Conservation (phyloP, 768 basidiomycete genomes). For the Boletus reticulatus region DNA sequence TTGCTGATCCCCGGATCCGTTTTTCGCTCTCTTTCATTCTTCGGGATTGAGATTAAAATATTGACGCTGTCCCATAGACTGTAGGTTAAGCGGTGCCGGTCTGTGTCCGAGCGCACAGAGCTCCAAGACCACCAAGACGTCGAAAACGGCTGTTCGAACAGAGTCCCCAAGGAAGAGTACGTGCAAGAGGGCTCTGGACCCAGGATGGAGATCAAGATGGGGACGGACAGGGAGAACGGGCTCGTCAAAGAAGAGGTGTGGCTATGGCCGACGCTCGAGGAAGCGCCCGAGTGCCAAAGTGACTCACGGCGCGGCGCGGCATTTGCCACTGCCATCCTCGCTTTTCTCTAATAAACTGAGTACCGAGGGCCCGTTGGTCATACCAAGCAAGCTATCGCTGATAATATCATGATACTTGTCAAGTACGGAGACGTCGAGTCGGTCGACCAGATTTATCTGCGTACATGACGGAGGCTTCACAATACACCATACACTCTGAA, state of each 20-base stretch:
- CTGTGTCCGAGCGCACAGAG: slow-evolving; percentile 67
- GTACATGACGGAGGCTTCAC: too few species aligned
- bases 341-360: too few species aligned
- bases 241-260: neutral
- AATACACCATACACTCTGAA: too few species aligned
- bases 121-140: slow-evolving; percentile 19
- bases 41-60: neutral
- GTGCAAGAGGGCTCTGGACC: slow-evolving; percentile 27
- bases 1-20: neutral
- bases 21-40: neutral
- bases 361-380: too few species aligned
- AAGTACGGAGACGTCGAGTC: too few species aligned
- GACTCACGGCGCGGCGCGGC: too few species aligned
- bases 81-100: slow-evolving; percentile 50
- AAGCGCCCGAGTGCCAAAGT: too few species aligned
- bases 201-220: slow-evolving; percentile 39
- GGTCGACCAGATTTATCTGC: too few species aligned
- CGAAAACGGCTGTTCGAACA: slow-evolving; percentile 9
- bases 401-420: too few species aligned
- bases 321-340: too few species aligned
- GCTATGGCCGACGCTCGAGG: too few species aligned
- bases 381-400: too few species aligned
- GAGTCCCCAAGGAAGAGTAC: neutral
- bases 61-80: slow-evolving; percentile 40
- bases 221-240: slow-evolving; percentile 5